Percentiles rank a stretch among this genome's conserved stretches.
These are phyloP conservation scores for Sporothrix mexicana DNA, from an alignment of 2,329 filamentous ascomycete genomes.

Conservation along the genomic window DNA sequence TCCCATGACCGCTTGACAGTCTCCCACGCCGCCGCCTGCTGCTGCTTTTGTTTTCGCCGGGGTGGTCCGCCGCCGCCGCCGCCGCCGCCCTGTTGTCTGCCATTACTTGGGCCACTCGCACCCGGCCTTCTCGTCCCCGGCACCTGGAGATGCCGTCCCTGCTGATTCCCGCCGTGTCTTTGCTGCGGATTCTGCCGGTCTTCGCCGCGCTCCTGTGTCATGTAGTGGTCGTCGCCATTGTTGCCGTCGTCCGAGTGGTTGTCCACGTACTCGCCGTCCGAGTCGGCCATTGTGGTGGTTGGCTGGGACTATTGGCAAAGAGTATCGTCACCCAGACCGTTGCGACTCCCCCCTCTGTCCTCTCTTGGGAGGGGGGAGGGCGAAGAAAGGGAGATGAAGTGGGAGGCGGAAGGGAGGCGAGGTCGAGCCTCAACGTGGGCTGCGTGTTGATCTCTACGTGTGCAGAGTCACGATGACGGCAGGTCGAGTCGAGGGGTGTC, in stretches of 20 bases:
- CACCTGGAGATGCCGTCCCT: constrained; percentile 41
- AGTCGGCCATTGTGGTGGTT: constrained; percentile 66
- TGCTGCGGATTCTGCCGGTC: constrained; percentile 28
- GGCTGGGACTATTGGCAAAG: no score
- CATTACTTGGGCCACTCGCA: not conserved
- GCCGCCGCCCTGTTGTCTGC: not conserved
- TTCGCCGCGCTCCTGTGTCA: constrained; percentile 44
- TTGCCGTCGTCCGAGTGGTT: constrained; percentile 72
- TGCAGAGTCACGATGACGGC: not conserved
- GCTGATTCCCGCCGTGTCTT: constrained; percentile 34
- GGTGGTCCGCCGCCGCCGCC: constrained; percentile 34
- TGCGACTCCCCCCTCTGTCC: constrained; percentile 16
- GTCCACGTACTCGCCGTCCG: constrained; percentile 72
- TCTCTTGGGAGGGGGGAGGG: constrained; percentile 27
- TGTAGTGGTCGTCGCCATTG: constrained; percentile 60
- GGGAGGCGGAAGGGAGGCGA: not conserved
- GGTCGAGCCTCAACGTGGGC: not conserved
- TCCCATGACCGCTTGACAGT: constrained; percentile 73
- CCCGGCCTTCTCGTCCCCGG: constrained; percentile 1
- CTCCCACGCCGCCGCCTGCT: constrained; percentile 64
- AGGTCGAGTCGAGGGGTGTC: constrained; percentile 13
- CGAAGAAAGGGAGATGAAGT: not conserved
- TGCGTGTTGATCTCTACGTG: not conserved
- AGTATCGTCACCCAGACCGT: no score
- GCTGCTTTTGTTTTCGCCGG: constrained; percentile 40